Evolutionary conservation across 305 asterid species (phyloP).

Genomic region (Fraxinus xanthoxyloides): DNA sequence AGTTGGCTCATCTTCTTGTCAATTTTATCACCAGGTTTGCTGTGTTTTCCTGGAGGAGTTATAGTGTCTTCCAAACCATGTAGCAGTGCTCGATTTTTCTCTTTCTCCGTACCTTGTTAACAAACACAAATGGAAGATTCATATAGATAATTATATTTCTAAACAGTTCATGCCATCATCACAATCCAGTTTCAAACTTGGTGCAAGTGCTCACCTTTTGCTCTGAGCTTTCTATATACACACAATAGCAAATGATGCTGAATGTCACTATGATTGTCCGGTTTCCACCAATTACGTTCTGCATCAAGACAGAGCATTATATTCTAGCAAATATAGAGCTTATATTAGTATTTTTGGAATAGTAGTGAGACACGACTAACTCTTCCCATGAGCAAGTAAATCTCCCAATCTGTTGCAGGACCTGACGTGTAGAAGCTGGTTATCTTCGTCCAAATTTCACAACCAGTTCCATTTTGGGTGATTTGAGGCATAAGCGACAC

Average conservation of each 20-base stretch:
- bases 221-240: background rate
- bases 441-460: background rate
- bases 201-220: too few species aligned
- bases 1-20: too few species aligned
- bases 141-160: too few species aligned
- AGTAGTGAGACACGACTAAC: background rate
- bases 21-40: too few species aligned
- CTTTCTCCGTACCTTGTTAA: too few species aligned
- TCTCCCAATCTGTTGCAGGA: background rate
- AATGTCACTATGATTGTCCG: background rate
- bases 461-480: background rate
- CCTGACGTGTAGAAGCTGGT: background rate
- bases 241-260: background rate
- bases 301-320: background rate
- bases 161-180: too few species aligned
- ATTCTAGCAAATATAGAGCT: background rate
- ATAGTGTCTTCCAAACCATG: too few species aligned
- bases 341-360: background rate
- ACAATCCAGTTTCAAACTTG: too few species aligned
- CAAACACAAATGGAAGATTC: too few species aligned
- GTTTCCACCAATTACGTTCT: background rate
- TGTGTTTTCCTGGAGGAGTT: too few species aligned
- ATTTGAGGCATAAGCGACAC: conserved; percentile 20
- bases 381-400: background rate
- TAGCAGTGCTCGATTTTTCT: too few species aligned